These are phyloP conservation scores for Artemisia annua DNA, from an alignment of 129 eudicot species.

Conservation along the genomic window DNA sequence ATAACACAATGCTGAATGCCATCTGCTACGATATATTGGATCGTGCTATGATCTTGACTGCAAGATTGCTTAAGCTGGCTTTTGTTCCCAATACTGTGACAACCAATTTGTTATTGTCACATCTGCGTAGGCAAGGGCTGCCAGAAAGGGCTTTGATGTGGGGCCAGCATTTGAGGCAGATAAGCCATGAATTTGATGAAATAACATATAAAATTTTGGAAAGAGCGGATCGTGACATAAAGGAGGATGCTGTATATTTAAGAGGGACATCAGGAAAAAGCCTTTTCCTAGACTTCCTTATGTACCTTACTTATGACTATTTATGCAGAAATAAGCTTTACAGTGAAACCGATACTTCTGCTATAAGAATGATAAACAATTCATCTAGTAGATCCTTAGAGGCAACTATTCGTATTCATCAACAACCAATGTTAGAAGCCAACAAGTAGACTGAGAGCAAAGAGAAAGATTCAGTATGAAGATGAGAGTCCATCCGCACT, in stretches of 20 bases:
- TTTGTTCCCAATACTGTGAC: slow-evolving; percentile 92
- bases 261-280: slow-evolving; percentile 59
- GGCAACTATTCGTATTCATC: slow-evolving; percentile 30
- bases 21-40: slow-evolving; percentile 70
- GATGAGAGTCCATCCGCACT: background rate
- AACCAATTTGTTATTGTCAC: slow-evolving; percentile 69
- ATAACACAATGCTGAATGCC: slow-evolving; percentile 85
- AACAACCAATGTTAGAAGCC: slow-evolving; percentile 28
- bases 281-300: slow-evolving; percentile 73
- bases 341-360: slow-evolving; percentile 33
- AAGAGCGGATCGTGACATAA: slow-evolving; percentile 51
- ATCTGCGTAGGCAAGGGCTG: slow-evolving; percentile 72
- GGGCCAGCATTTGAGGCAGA: slow-evolving; percentile 75
- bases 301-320: slow-evolving; percentile 77
- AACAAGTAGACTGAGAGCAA: slow-evolving; percentile 24
- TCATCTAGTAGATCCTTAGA: slow-evolving; percentile 34
- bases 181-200: slow-evolving; percentile 72
- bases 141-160: slow-evolving; percentile 82
- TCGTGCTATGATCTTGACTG: slow-evolving; percentile 80
- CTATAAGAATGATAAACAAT: slow-evolving; percentile 32
- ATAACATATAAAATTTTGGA: slow-evolving; percentile 72
- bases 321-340: slow-evolving; percentile 43
- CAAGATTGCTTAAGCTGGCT: slow-evolving; percentile 81
- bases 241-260: slow-evolving; percentile 41
- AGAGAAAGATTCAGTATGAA: slow-evolving; percentile 15